Base-by-base conservation (phyloP, 73 alveolate genomes). In the Uronychia binucleata region DNA sequence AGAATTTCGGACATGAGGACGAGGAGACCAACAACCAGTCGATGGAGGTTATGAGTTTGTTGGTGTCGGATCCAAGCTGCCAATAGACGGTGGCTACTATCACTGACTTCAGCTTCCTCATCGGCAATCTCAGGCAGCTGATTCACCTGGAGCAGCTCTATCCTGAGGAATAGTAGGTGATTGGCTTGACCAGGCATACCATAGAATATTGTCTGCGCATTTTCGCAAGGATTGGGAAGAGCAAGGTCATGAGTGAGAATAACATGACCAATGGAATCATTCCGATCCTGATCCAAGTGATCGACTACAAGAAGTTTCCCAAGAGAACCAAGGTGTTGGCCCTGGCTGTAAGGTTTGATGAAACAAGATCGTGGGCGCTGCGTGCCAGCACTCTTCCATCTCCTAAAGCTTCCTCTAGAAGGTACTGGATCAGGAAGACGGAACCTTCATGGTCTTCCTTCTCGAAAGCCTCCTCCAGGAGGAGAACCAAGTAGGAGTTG, bases 301-400 rank as follows among this genome's bases (percentile, higher is more conserved):
- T 79, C 25, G 11, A 30, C 27, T 30, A 27, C n/a, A 1, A 85
- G 77, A 86, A 86, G 59, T 86, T 86, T 59, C 79, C 26, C 59
- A 79, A 79, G 75, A 88, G 79, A 32, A 75, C 75, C 26, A 78
- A 80, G 31, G 31, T 79, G 26, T 86, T 88, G 92, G 88, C 88
- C 26, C 77, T 86, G 1, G 77, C 59, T 58, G 83, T 75, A 75
- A 28, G 81, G 28, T 75, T 5, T 75, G 19, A 5, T 30, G 25
- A 26, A 28, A 28, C 30, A 1, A 75, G 81, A 26, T 86, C 28
- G 28, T 86, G 1, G 79, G 79, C 33, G 29, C 88, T n/a, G 88
- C 84, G 5, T 86, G 92, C 79, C 59, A 26, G 25, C 87, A 79
- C 33, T 31, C 83, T 28, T 74, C 33, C 28, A 59, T 79, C 0